These are phyloP conservation scores for Saccharomycopsis synnaedendra DNA, from an alignment of 805 yeast genomes.

Conservation along the genomic window DNA sequence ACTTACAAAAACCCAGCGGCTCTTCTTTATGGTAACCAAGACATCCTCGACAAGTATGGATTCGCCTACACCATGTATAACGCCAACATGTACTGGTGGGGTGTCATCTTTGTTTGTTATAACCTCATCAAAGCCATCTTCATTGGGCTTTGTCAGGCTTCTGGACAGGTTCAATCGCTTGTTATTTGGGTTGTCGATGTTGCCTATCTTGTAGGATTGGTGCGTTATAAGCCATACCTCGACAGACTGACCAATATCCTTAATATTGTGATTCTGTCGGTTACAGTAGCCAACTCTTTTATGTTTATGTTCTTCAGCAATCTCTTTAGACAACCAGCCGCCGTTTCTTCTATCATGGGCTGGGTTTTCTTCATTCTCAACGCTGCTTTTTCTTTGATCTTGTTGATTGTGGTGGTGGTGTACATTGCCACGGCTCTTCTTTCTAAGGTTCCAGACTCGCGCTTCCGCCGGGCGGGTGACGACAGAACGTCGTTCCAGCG, in stretches of 20 bases:
- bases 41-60: slow-evolving; percentile 68
- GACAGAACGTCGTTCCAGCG: slow-evolving; percentile 86
- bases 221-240: slow-evolving; percentile 62
- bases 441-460: slow-evolving; percentile 80
- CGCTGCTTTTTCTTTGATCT: slow-evolving; percentile 74
- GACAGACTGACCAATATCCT: slow-evolving; percentile 74
- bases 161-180: slow-evolving; percentile 75
- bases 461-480: slow-evolving; percentile 81
- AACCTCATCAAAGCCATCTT: slow-evolving; percentile 57
- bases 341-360: slow-evolving; percentile 80
- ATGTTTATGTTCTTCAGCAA: slow-evolving; percentile 79
- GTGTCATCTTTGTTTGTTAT: slow-evolving; percentile 49
- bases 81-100: slow-evolving; percentile 78
- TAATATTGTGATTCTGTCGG: slow-evolving; percentile 61
- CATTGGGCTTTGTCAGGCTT: slow-evolving; percentile 66
- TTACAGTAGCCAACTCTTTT: slow-evolving; percentile 68
- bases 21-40: slow-evolving; percentile 66
- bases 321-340: slow-evolving; percentile 68
- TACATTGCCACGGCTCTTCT: slow-evolving; percentile 51
- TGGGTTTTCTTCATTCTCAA: slow-evolving; percentile 81
- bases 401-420: slow-evolving; percentile 59
- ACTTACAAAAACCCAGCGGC: slow-evolving; percentile 78
- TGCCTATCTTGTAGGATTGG: slow-evolving; percentile 51
- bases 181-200: slow-evolving; percentile 69
- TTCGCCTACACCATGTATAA: slow-evolving; percentile 83